A percentile compares a stretch with the other conserved stretches of the same genome.
Conservation (phyloP, 116 monocot genomes). For the Phalaenopsis hybrid region DNA sequence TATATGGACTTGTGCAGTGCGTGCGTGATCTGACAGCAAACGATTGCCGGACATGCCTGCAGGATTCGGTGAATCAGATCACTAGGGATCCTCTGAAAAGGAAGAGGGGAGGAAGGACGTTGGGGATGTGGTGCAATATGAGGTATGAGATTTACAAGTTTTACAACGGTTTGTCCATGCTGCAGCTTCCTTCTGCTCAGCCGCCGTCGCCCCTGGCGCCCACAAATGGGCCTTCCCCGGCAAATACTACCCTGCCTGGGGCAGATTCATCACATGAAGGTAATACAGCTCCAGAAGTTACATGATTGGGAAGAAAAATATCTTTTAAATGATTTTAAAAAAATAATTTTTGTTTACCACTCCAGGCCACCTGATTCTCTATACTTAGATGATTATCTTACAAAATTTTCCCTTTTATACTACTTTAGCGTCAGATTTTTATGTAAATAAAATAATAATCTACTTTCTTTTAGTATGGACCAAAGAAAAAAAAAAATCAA, state of each 20-base stretch:
- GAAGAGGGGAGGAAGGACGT: slow-evolving; percentile 10
- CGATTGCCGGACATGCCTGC: slow-evolving; percentile 22
- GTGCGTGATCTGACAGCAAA: slow-evolving; percentile 19
- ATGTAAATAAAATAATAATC: too few relatives aligned
- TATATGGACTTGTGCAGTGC: slow-evolving; percentile 31
- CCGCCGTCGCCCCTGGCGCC: neutral
- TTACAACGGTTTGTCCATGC: neutral
- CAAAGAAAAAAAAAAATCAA: too few relatives aligned
- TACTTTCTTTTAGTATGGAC: too few relatives aligned
- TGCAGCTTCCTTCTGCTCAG: too few relatives aligned
- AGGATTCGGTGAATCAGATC: neutral
- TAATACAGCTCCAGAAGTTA: neutral
- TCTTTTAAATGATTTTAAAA: too few relatives aligned
- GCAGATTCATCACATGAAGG: neutral
- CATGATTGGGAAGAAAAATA: too few relatives aligned
- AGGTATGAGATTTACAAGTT: slow-evolving; percentile 19
- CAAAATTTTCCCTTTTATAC: too few relatives aligned
- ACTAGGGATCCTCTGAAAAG: neutral
- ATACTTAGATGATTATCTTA: too few relatives aligned
- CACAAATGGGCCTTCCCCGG: neutral
- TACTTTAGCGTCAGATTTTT: too few relatives aligned
- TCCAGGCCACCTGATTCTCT: neutral
- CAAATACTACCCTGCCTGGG: neutral
- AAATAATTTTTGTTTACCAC: too few relatives aligned
- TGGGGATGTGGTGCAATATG: slow-evolving; percentile 14